These are phyloP conservation scores for Crepidotus variabilis DNA, from an alignment of 768 basidiomycete species.

Conservation along the genomic window DNA sequence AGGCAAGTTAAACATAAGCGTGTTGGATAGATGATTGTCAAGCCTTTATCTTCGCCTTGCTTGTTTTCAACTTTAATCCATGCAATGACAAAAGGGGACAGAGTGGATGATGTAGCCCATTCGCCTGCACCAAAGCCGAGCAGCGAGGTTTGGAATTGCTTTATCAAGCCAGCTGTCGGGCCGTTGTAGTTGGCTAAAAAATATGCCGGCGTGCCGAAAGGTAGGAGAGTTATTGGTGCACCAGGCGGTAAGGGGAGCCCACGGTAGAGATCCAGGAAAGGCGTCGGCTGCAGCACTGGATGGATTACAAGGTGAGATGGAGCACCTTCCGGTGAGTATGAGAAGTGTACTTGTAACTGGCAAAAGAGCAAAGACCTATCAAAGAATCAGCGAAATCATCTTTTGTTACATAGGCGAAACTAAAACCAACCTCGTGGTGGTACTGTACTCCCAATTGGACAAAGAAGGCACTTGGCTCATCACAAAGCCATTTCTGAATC, in stretches of 20 bases:
- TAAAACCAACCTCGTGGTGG: constrained; percentile 38
- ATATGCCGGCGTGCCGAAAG: constrained; percentile 70
- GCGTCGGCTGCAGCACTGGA: constrained; percentile 54
- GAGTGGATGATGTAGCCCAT: constrained; percentile 33
- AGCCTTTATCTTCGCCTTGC: constrained; percentile 78
- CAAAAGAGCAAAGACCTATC: constrained; percentile 59
- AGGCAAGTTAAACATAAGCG: constrained; percentile 51
- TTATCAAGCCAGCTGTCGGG: constrained; percentile 54
- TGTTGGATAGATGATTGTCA: constrained; percentile 70
- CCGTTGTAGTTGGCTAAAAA: constrained; percentile 69
- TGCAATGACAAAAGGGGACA: constrained; percentile 51
- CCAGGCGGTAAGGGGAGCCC: constrained; percentile 49
- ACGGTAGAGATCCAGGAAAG: constrained; percentile 47
- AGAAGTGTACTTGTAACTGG: constrained; percentile 52
- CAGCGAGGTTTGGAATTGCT: constrained; percentile 63
- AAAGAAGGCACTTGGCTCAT: constrained; percentile 39
- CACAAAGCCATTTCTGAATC: constrained; percentile 64
- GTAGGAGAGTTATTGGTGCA: constrained; percentile 66
- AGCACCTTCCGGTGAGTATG: constrained; percentile 17
- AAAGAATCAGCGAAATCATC: constrained; percentile 9
- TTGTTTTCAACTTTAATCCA: constrained; percentile 76
- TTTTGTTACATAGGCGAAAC: neutral
- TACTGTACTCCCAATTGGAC: constrained; percentile 60
- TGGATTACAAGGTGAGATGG: constrained; percentile 57
- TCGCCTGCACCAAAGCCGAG: constrained; percentile 57